Percentiles rank a stretch among this genome's conserved stretches.
These are phyloP conservation scores for Sporothrix globosa DNA, from an alignment of 2,329 filamentous ascomycete genomes.

Conservation along the genomic window DNA sequence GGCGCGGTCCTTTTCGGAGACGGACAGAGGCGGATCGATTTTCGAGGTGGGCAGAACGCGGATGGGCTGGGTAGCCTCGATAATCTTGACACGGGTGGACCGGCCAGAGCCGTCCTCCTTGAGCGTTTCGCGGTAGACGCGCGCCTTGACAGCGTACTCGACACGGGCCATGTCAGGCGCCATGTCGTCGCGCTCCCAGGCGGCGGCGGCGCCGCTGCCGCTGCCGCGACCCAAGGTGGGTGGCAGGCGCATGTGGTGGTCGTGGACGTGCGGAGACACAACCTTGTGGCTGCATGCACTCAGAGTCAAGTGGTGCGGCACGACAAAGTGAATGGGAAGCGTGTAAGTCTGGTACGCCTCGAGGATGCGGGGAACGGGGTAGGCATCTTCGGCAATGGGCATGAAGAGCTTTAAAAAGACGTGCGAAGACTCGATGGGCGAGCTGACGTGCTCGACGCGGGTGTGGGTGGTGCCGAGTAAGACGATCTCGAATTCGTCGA, in stretches of 20 bases:
- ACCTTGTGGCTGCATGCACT: constrained; percentile 58
- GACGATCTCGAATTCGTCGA: constrained; percentile 57
- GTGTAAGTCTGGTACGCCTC: constrained; percentile 53
- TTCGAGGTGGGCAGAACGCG: constrained; percentile 56
- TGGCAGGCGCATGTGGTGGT: constrained; percentile 59
- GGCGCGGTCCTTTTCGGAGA: constrained; percentile 52
- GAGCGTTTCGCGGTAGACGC: constrained; percentile 42
- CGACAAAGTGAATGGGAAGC: constrained; percentile 63
- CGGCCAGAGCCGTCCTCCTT: constrained; percentile 26
- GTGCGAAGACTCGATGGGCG: constrained; percentile 54
- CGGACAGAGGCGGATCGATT: constrained; percentile 57
- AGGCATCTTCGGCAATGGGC: constrained; percentile 53
- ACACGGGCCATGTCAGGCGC: constrained; percentile 59
- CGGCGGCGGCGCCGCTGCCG: constrained; percentile 31
- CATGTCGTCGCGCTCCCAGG: constrained; percentile 59
- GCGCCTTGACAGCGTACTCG: constrained; percentile 57
- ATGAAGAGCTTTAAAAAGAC: constrained; percentile 61
- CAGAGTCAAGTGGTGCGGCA: constrained; percentile 61
- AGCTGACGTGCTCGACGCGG: constrained; percentile 55
- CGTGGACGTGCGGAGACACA: constrained; percentile 51
- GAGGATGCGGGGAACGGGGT: constrained; percentile 54
- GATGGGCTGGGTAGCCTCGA: constrained; percentile 45
- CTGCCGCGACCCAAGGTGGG: constrained; percentile 47
- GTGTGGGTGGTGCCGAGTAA: constrained; percentile 57
- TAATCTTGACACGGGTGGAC: constrained; percentile 38